Conservation (phyloP, 352 stramenopile genomes). For the Globisporangium heterothallicum region DNA sequence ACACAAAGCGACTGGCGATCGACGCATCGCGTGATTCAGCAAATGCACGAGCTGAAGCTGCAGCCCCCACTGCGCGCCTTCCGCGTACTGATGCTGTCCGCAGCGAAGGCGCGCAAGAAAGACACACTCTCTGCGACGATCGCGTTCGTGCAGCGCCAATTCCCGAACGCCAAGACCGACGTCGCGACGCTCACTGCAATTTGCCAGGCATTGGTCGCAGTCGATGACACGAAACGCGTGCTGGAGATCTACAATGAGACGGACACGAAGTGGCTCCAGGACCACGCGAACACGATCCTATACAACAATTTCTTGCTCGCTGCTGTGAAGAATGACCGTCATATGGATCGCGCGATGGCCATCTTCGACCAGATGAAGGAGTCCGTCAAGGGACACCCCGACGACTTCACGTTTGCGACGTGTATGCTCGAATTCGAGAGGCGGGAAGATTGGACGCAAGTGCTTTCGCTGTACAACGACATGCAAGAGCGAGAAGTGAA, state of each 20-base stretch:
- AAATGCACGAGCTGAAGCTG: constrained; percentile 56
- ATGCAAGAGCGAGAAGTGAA: constrained; percentile 38
- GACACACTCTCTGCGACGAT: constrained; percentile 44
- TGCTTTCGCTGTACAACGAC: constrained; percentile 53
- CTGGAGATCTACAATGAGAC: constrained; percentile 42
- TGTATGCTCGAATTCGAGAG: constrained; percentile 56
- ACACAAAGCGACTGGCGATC: constrained; percentile 53
- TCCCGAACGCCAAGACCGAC: constrained; percentile 28
- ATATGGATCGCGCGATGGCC: constrained; percentile 23
- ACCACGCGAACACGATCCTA: constrained; percentile 37
- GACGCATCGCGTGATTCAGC: constrained; percentile 43
- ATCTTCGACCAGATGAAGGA: constrained; percentile 43
- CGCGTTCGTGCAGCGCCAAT: constrained; percentile 39
- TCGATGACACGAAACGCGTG: constrained; percentile 36
- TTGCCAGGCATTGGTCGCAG: constrained; percentile 49
- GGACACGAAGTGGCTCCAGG: constrained; percentile 28
- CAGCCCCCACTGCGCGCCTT: constrained; percentile 45
- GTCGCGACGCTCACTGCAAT: constrained; percentile 49
- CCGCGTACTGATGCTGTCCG: constrained; percentile 54
- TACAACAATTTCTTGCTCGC: constrained; percentile 64
- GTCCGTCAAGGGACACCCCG: constrained; percentile 28
- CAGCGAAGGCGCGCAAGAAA: constrained; percentile 35
- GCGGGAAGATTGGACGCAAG: constrained; percentile 29
- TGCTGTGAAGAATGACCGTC: constrained; percentile 22
- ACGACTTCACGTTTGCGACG: constrained; percentile 63